Evolutionary conservation across 2,329 filamentous ascomycete genomes (phyloP), one percentile per base, ranked within the genome.

Genomic region (Huntiella decipiens): DNA sequence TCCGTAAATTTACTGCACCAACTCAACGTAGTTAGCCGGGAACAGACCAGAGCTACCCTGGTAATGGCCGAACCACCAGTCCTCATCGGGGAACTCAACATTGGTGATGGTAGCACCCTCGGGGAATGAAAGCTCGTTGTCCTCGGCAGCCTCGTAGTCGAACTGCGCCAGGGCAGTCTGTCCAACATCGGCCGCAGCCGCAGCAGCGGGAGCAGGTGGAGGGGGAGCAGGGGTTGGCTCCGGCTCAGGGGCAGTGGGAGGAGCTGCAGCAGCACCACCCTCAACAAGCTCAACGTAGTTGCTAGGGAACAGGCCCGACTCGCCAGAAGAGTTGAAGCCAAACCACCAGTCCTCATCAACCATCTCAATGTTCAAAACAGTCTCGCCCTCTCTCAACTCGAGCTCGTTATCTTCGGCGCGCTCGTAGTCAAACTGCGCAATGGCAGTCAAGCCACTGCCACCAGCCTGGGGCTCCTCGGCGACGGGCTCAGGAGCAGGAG

Each of bases 341-440:
- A 94, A 82, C 91, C 91, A 98, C 91, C 91, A 98, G 59, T 98
- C 88, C 44, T 92, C 82, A 55, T 96, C 91, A 2, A 98, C 85
- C 82, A 92, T 92, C 52, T 96, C 85, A 56, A 98, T 94, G 58
- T 94, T 80, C 17, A 74, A 86, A 34, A 98, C 80, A 52, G 79
- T 74, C 56, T 95, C 83, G 51, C 87, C 87, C 63, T 98, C 91
- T 19, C 74, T 70, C 13, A 98, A 71, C 53, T 94, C 86, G 48
- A 98, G 74, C 63, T 98, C 91, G 56, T 98, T 98, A 53, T 94
- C 87, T 61, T 98, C 91, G 1, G 86, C 86, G 64, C 92, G 95
- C 56, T 95, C 88, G 58, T 98, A 98, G 59, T 98, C 91, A 59
- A 91, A 98, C 56, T 91, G 79, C 33, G 91, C 74, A 48, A 92